These are phyloP conservation scores for Clausena lansium DNA, from an alignment of 345 rosid genomes.

Conservation along the genomic window DNA sequence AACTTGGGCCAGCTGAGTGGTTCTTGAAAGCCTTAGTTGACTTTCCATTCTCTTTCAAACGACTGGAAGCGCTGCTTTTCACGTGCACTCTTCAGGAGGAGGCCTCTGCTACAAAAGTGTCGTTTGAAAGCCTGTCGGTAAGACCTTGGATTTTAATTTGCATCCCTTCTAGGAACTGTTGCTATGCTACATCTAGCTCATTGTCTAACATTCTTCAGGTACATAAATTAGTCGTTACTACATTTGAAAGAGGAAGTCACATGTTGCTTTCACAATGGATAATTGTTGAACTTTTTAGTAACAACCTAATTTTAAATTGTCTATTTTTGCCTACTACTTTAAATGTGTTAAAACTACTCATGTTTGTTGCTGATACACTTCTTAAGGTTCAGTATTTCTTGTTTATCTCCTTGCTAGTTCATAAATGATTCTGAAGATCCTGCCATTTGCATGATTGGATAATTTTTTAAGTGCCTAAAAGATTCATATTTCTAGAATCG, in stretches of 20 bases:
- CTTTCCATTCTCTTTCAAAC: conserved; percentile 86
- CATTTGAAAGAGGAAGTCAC: background rate
- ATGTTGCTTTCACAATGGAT: background rate
- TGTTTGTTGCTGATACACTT: background rate
- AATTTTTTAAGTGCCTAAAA: background rate
- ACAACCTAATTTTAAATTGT: background rate
- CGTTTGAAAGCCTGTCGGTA: conserved; percentile 84
- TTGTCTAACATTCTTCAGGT: background rate
- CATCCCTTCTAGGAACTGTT: conserved; percentile 7
- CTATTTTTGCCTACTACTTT: background rate
- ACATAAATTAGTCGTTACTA: background rate
- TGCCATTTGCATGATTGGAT: background rate
- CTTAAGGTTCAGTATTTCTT: background rate
- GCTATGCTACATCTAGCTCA: conserved; percentile 1
- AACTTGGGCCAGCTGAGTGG: conserved; percentile 89
- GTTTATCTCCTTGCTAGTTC: background rate
- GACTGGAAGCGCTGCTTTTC: conserved; percentile 82
- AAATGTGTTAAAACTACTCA: background rate
- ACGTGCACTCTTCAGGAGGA: conserved; percentile 90
- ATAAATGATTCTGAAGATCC: background rate
- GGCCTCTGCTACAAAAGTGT: conserved; percentile 55
- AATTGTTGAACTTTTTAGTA: background rate
- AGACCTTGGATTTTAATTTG: conserved; percentile 16
- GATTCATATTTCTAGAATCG: background rate
- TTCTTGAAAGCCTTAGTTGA: conserved; percentile 79